phyloP scores from a whole-genome alignment of 2,329 filamentous ascomycete species.

The Pseudogymnoascus sp. region DNA sequence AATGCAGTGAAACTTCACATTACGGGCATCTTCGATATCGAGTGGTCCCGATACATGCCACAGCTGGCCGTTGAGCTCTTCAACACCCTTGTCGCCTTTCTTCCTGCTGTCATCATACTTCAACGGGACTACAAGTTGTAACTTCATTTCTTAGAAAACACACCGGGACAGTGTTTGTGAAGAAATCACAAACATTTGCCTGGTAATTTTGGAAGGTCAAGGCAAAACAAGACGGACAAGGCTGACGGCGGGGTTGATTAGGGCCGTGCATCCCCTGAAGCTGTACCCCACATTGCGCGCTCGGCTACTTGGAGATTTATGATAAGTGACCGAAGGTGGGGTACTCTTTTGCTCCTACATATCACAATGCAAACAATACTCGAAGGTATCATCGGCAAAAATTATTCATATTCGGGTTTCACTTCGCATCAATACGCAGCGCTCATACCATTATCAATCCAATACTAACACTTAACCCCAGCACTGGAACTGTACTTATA shows the following conservation, averaged over 20 bases:
- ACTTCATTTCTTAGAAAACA: neutral
- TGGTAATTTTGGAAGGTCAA: neutral
- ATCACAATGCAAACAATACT: neutral
- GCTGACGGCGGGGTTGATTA: constrained; percentile 4
- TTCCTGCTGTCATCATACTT: constrained; percentile 9
- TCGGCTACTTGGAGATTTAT: neutral
- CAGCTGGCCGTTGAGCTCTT: constrained; percentile 16
- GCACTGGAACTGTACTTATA: neutral
- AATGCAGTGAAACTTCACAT: constrained; percentile 16
- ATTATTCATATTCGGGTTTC: neutral
- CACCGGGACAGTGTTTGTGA: neutral
- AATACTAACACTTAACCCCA: neutral
- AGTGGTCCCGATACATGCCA: constrained; percentile 16
- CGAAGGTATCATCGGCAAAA: neutral
- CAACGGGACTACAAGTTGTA: constrained; percentile 13
- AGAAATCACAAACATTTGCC: neutral
- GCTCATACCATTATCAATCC: neutral
- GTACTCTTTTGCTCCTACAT: neutral
- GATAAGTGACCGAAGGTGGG: neutral
- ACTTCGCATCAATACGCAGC: neutral
- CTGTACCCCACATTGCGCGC: neutral
- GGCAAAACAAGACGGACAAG: neutral
- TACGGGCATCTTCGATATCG: neutral
- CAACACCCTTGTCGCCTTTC: constrained; percentile 13
- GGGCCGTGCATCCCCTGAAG: neutral